Evolutionary conservation across 352 stramenopile genomes (phyloP).

Genomic region (Pythium aristosporum): DNA sequence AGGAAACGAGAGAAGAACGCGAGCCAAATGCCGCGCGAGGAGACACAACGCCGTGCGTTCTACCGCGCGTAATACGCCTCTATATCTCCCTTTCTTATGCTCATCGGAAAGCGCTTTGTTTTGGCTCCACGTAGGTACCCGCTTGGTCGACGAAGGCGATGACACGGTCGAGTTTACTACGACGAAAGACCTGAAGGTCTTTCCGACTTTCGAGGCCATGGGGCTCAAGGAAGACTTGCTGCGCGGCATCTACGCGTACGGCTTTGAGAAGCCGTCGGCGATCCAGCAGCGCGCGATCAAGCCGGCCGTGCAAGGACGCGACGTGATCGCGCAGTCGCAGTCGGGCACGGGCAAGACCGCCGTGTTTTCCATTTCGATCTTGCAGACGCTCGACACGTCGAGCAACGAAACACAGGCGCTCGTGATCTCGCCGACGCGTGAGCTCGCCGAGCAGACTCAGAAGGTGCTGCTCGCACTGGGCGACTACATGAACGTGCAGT

Average conservation of each 20-base stretch:
- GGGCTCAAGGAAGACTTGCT: constrained; percentile 92
- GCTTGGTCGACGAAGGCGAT: constrained; percentile 64
- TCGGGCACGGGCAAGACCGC: constrained; percentile 95
- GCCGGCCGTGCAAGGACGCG: constrained; percentile 93
- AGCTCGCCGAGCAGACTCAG: constrained; percentile 95
- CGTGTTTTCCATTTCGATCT: constrained; percentile 93
- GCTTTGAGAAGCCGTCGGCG: constrained; percentile 97
- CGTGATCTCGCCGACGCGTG: constrained; percentile 89
- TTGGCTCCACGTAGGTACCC: constrained; percentile 36
- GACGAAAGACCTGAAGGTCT: constrained; percentile 87
- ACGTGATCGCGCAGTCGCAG: constrained; percentile 97
- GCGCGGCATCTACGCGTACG: constrained; percentile 88
- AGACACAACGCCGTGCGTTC: constrained; percentile 22
- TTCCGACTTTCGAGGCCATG: constrained; percentile 90
- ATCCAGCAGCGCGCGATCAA: constrained; percentile 98
- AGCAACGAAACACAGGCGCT: constrained; percentile 93
- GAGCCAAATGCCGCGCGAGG: constrained; percentile 25
- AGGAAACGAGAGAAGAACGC: not conserved
- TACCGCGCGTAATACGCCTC: not conserved
- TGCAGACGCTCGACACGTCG: constrained; percentile 93
- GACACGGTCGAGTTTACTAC: constrained; percentile 90
- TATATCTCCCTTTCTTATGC: not conserved
- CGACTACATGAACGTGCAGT: constrained; percentile 98
- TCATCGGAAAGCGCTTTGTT: constrained; percentile 6
- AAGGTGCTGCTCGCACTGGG: constrained; percentile 94